Evolutionary conservation across 2,329 filamentous ascomycete species (phyloP).

Genomic region (Cordyceps tenuipes): DNA sequence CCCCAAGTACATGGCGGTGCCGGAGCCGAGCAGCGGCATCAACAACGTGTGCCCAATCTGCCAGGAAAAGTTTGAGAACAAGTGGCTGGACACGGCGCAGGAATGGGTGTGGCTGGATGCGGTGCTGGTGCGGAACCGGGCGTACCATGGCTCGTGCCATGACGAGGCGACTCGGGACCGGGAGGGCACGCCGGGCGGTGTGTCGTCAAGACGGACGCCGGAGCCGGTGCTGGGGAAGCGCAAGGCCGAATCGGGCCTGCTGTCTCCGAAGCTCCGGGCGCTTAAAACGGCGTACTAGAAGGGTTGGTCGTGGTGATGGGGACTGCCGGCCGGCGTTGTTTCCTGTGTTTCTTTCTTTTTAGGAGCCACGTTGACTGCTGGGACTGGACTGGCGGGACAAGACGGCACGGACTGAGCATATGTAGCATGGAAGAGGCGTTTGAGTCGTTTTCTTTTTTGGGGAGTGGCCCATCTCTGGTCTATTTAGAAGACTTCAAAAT

Average conservation of each 20-base stretch:
- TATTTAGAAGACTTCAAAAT: too few relatives aligned
- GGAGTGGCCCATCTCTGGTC: background rate
- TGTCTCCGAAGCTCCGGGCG: slow-evolving; percentile 28
- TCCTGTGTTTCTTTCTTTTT: background rate
- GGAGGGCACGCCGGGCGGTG: slow-evolving; percentile 32
- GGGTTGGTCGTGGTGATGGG: background rate
- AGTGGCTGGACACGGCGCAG: slow-evolving; percentile 86
- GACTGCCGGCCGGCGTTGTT: background rate
- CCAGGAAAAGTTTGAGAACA: slow-evolving; percentile 87
- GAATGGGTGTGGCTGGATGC: slow-evolving; percentile 98
- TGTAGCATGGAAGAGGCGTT: slow-evolving; percentile 5
- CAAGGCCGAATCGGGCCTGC: slow-evolving; percentile 57
- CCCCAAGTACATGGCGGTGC: slow-evolving; percentile 72
- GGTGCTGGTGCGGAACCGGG: slow-evolving; percentile 63
- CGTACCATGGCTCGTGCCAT: slow-evolving; percentile 87
- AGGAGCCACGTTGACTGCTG: background rate
- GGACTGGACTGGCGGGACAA: background rate
- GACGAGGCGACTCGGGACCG: slow-evolving; percentile 67
- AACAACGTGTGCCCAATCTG: slow-evolving; percentile 87
- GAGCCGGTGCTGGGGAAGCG: slow-evolving; percentile 64
- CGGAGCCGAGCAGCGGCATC: slow-evolving; percentile 64
- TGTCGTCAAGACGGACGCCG: slow-evolving; percentile 41
- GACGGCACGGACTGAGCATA: background rate
- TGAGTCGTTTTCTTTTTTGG: background rate
- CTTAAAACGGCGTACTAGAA: slow-evolving; percentile 8